Evolutionary conservation across 768 basidiomycete species (phyloP), one percentile per base, ranked within the genome.

Genomic region (Termitomyces heimii): DNA sequence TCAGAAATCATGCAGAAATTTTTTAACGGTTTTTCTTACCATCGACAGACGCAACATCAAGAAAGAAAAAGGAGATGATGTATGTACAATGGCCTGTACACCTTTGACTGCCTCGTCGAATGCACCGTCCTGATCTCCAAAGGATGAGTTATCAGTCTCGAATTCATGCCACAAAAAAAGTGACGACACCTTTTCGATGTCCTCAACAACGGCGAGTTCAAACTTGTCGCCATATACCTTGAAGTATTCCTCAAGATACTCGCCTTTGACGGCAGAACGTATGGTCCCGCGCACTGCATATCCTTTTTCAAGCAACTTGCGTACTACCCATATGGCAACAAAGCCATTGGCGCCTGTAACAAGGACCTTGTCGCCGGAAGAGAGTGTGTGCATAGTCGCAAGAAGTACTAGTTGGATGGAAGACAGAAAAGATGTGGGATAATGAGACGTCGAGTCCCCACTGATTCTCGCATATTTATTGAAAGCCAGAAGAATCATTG

Each of bases 101-200:
- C 77, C 86, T 65, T 82, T 79, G 60, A 89, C 84, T 2, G 82
- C 86, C 45, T 87, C 80, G 65, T 89, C 85, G 57, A 89, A 92
- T 0, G 83, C 85, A 14, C 79, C 79, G 1, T 74, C 74, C 80
- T 83, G n/a, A n/a, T n/a, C n/a, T n/a, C n/a, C n/a, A n/a, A n/a
- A n/a, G n/a, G 14, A 22, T 14, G 4, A 35, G 13, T 14, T 8
- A 46, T 50, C 8, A 53, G 49, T 6, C 16, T 35, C 1, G 35
- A 24, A 8, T 22, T 26, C 5, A 28, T 29, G 2, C 5, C 13
- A 6, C 0, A 5, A 35, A 22, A 29, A 4, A 31, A 5, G 40
- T 16, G 22, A 37, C 29, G 1, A n/a, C n/a, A 63, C 68, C 62
- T 65, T 60, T 22, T 63, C 58, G n/a, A 67, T 67, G 46, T 68